Evolutionary conservation across 441 rosid species (phyloP), one percentile per base, ranked within the genome.

Genomic region (Manihot esculenta): DNA sequence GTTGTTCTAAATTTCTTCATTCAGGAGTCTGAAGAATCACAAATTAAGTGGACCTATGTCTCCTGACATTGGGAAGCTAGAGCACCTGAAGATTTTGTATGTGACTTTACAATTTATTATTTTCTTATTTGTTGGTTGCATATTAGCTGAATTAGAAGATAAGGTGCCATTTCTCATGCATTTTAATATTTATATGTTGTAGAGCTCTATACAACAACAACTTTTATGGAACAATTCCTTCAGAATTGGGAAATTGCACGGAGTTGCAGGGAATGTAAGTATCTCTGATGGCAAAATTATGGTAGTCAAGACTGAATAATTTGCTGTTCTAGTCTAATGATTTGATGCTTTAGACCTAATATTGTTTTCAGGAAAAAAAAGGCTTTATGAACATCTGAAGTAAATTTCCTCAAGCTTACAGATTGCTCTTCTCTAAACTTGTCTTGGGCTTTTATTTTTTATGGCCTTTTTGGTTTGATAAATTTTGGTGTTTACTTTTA

Each of bases 201-300:
- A 94, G 99, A 81, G 81, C 85, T 76, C 94, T 94, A 75, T 78
- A 86, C 74, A 85, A 85, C 78, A 94, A 94, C 81, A 86, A 82
- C 74, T 82, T 94, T 49, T 92, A 85, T 84, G 99, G 99, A 72
- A 45, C 85, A 77, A 90, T 92, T 76, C 97, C 99, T 80, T 73
- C 91, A 33, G 84, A 86, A 72, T 76, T 94, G 86, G 87, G 91
- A 66, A 90, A 90, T 80, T 94, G 96, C 86, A 80, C 92, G 3
- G 88, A 84, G 75, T 83, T 90, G 85, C 87, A 77, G 74, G 89
- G 70, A 75, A 49, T 94, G 99, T 91, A 80, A 88, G 96, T 68
- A 62, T 58, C 48, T 26, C 21, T 72, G 45, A 13, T 66, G 63
- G 20, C 15, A 63, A 63, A 27, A 17, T 15, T 61, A 63, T 70